Evolutionary conservation across 805 yeast genomes (phyloP).

Genomic region (Barnettozyma pratensis): DNA sequence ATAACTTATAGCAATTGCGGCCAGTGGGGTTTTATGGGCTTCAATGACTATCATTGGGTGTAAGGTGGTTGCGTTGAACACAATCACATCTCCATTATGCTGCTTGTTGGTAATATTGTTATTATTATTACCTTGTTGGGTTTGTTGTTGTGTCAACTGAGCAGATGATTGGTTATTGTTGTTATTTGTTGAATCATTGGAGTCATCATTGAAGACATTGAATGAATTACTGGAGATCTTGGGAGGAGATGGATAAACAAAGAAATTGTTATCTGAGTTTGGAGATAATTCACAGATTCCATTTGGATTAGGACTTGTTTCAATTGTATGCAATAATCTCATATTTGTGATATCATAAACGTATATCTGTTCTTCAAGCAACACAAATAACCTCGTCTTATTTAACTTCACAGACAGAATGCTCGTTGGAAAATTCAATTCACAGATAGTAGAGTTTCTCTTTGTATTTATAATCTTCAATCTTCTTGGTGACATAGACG

Average conservation of each 20-base stretch:
- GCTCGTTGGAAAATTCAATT: constrained; percentile 60
- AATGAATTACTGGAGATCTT: constrained; percentile 32
- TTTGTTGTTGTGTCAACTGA: neutral
- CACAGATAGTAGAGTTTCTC: constrained; percentile 54
- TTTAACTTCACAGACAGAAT: constrained; percentile 61
- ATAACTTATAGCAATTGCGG: constrained; percentile 55
- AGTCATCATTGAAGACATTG: constrained; percentile 3
- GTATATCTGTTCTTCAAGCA: constrained; percentile 59
- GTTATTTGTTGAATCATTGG: constrained; percentile 1
- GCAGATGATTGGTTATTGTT: constrained; percentile 1
- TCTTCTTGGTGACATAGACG: constrained; percentile 70
- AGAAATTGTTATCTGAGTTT: constrained; percentile 41
- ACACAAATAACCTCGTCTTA: constrained; percentile 57
- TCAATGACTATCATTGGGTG: constrained; percentile 66
- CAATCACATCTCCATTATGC: constrained; percentile 59
- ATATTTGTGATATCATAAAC: constrained; percentile 71
- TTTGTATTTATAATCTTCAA: constrained; percentile 81
- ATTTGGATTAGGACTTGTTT: constrained; percentile 39
- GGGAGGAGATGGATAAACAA: constrained; percentile 78
- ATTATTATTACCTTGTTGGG: neutral
- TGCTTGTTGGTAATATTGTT: constrained; percentile 28
- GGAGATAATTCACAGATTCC: constrained; percentile 64
- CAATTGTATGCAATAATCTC: constrained; percentile 54
- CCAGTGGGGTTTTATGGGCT: constrained; percentile 68
- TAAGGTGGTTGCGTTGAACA: constrained; percentile 55